Conservation (phyloP, 257 asterid species). For the Perilla frutescens region DNA sequence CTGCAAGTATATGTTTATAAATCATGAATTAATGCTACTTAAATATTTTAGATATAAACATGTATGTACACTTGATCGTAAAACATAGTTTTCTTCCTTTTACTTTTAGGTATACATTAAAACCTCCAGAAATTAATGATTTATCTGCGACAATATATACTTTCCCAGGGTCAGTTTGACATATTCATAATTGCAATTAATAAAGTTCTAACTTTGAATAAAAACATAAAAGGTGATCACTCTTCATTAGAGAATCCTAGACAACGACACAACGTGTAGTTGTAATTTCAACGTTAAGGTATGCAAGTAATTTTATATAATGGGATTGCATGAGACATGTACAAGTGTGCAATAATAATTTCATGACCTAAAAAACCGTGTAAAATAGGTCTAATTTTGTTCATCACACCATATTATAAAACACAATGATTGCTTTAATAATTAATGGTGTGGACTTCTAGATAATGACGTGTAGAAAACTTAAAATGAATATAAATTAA, state of each 20-base stretch:
- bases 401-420: neutral
- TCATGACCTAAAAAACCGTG: neutral
- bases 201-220: neutral
- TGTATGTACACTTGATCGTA: too few relatives aligned
- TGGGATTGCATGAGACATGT: neutral
- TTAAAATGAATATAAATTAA: neutral
- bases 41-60: too few relatives aligned
- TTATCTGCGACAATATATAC: too few relatives aligned
- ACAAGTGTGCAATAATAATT: slow-evolving; percentile 20
- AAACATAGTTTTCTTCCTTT: too few relatives aligned
- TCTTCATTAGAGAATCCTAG: neutral
- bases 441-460: neutral
- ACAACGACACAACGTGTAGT: neutral
- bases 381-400: neutral
- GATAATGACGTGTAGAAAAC: neutral
- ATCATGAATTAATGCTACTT: too few relatives aligned
- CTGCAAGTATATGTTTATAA: too few relatives aligned
- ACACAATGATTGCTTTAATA: slow-evolving; percentile 3
- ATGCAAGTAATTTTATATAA: neutral
- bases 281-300: neutral
- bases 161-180: too few relatives aligned
- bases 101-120: too few relatives aligned
- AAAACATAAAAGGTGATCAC: neutral
- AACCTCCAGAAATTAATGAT: too few relatives aligned
- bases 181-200: neutral